These are phyloP conservation scores for Oryza officinalis DNA, from an alignment of 176 grass and related monocot species.

Conservation along the genomic window DNA sequence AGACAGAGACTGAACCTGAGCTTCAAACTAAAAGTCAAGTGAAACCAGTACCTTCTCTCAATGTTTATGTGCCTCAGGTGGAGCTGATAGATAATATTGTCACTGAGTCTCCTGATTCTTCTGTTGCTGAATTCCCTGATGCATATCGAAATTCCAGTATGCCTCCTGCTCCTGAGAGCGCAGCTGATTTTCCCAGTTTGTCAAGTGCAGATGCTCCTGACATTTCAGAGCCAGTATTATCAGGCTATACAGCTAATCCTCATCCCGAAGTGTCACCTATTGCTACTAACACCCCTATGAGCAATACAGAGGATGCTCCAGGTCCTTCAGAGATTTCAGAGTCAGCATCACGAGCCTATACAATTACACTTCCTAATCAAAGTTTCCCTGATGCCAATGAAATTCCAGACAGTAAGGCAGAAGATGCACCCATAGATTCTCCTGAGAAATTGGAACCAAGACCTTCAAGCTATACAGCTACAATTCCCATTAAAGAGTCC, in stretches of 20 bases:
- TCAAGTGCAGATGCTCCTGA: constrained; percentile 50
- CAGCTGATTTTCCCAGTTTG: constrained; percentile 38
- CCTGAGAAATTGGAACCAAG: constrained; percentile 27
- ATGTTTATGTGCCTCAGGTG: constrained; percentile 27
- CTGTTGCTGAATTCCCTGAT: constrained; percentile 29
- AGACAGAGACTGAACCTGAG: constrained; percentile 81
- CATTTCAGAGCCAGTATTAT: constrained; percentile 26
- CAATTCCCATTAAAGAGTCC: constrained; percentile 26
- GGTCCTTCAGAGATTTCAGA: constrained; percentile 47
- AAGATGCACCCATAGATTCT: constrained; percentile 21
- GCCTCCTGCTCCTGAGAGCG: constrained; percentile 26
- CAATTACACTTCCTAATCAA: constrained; percentile 18
- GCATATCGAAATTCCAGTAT: constrained; percentile 16
- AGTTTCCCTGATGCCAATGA: constrained; percentile 32
- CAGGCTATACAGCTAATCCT: constrained; percentile 30
- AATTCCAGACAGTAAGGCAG: constrained; percentile 37
- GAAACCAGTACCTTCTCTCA: constrained; percentile 33
- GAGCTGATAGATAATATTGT: constrained; percentile 29
- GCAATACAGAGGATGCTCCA: constrained; percentile 22
- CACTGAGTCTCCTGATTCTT: constrained; percentile 46
- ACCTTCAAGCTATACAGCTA: constrained; percentile 15
- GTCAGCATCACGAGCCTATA: constrained; percentile 13
- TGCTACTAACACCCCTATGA: constrained; percentile 11
- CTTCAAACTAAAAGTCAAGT: constrained; percentile 61
- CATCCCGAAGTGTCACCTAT: constrained; percentile 30